Evolutionary conservation across 1,284 basidiomycete species (phyloP), one percentile per base, ranked within the genome.

Genomic region (Ceratobasidium theobromae): DNA sequence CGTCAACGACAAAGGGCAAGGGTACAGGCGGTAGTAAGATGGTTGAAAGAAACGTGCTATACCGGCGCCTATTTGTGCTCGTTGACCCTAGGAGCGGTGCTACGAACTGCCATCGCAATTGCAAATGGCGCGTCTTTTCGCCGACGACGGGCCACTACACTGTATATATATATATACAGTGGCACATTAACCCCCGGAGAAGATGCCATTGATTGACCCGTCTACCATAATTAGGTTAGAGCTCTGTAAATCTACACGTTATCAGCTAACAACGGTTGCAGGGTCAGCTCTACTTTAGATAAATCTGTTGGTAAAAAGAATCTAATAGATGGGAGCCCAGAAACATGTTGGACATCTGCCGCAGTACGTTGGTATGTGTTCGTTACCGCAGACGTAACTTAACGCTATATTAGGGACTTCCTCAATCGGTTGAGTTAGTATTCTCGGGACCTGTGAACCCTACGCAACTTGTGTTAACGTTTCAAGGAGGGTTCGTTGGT

Each of bases 261-360:
- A 11, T 2, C 58, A 1, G 23, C 40, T 60, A 38, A 43, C 40
- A 16, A 14, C 14, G 4, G 18, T 23, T n/a, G 27, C 67, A 92
- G 90, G 79, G 90, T 91, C 70, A 91, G 88, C 75, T 91, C 89
- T n/a, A 86, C 86, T 1, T 78, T 91, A n/a, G 87, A 91, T 74
- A 91, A 87, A 74, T 83, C 86, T 1, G 84, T 83, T 12, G 84
- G 84, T 9, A 91, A 89, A 76, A 88, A 86, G 72, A 75, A 83
- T 73, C 80, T 92, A 21, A 81, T 84, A 18, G 90, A 92, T 73
- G 79, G 82, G 14, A 87, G 79, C 72, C 82, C 85, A 66, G 89
- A 89, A 74, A 91, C 90, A 21, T 92, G 90, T 74, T 92, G 90
- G 89, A 86, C 88, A 35, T 90, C 89, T 27, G 86, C 88, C 75